Evolutionary conservation across 2,329 filamentous ascomycete species (phyloP), one percentile per base, ranked within the genome.

Genomic region (Ceratocystis cubensis): DNA sequence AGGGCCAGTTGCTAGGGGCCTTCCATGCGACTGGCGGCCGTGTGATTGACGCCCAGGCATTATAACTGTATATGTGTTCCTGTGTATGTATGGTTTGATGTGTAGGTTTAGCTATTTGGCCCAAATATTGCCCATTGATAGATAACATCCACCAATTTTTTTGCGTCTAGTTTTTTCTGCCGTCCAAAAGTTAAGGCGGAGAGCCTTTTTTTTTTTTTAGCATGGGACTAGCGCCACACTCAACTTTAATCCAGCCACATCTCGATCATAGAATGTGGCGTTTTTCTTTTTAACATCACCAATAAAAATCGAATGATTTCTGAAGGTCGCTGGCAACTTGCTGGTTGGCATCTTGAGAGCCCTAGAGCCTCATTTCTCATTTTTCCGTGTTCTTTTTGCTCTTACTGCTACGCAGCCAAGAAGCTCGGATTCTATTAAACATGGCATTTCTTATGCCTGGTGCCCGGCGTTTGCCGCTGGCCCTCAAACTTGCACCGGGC

Each of bases 21-120:
- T 72, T 10, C 77, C 73, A 69, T 81, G 73, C 25, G 84, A 73
- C 22, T 82, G 74, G 70, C 82, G 75, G 44, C 83, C 83, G 72
- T 85, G 82, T 57, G 82, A 76, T 76, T 85, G 82, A 70, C 82
- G 79, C 73, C 83, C 82, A 22, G 81, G 79, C 82, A 85, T 84
- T 20, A n/a, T 66, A 25, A 30, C 48, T 66, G 75, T 69, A 30
- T 22, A 10, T 69, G 41, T 50, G 13, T 59, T 50, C 45, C 17
- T 61, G 30, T 57, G 63, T 50, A 28, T 28, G 50, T 46, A 15
- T 48, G 46, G 28, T 48, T 68, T 41, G 57, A 6, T 48, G 45
- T 48, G 20, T 13, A 57, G 5, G 22, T 6, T 44, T 67, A 22
- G 64, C 46, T 17, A 44, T 17, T 15, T 48, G 25, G 25, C 62